A percentile compares a stretch with the other conserved stretches of the same genome.
Conservation (phyloP, 2,329 filamentous ascomycete genomes). For the Leptographium lundbergii region DNA sequence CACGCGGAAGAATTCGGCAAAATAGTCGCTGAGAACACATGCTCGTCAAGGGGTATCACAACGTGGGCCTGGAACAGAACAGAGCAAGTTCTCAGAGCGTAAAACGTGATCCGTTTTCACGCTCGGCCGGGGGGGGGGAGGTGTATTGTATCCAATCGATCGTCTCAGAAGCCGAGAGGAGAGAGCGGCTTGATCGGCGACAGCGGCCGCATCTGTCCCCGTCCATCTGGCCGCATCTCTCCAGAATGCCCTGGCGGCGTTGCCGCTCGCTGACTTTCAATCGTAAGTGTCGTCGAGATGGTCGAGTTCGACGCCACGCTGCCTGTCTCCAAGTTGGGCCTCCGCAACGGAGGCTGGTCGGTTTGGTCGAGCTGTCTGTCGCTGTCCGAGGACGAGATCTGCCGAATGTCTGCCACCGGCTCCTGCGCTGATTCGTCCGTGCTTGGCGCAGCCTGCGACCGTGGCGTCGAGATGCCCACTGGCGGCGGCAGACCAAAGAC, state of each 20-base stretch:
- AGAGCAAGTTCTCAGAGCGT: neutral
- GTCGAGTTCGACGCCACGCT: conserved; percentile 31
- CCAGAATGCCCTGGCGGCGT: conserved; percentile 21
- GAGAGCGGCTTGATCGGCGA: conserved; percentile 56
- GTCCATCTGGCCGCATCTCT: conserved; percentile 31
- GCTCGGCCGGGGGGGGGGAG: neutral
- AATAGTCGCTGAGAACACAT: neutral
- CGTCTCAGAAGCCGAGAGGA: conserved; percentile 39
- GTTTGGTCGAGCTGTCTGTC: conserved; percentile 34
- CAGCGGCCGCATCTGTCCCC: conserved; percentile 32
- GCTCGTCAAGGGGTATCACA: conserved; percentile 1
- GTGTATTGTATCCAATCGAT: neutral
- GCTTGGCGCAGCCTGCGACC: neutral
- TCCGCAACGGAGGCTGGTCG: conserved; percentile 26
- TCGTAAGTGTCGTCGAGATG: conserved; percentile 32
- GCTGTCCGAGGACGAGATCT: conserved; percentile 53
- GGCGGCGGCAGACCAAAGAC: conserved; percentile 47
- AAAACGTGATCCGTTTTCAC: neutral
- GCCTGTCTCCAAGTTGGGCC: conserved; percentile 28
- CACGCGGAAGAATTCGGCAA: neutral
- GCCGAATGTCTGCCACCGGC: conserved; percentile 33
- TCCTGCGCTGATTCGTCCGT: conserved; percentile 7
- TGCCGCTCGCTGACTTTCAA: conserved; percentile 27
- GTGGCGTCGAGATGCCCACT: conserved; percentile 26
- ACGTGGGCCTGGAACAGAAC: neutral